Percentiles rank a stretch among this genome's conserved stretches.
These are phyloP conservation scores for Xylariaceae sp. DNA, from an alignment of 2,329 filamentous ascomycete species.

Conservation along the genomic window DNA sequence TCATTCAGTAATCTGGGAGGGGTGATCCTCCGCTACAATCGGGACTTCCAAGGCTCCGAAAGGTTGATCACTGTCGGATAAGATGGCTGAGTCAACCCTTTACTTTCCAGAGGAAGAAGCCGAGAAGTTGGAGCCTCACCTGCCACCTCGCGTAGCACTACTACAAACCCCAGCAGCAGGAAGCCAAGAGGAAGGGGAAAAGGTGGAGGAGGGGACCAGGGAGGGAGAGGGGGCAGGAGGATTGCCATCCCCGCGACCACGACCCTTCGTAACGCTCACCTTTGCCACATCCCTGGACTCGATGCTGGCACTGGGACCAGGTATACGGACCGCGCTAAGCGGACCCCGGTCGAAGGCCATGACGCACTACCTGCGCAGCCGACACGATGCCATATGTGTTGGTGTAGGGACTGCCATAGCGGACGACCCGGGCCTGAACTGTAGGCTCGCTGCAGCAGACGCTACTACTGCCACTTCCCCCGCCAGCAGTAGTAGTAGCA, in stretches of 20 bases:
- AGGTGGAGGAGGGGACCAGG: no score
- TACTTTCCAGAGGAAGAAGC: conserved; percentile 25
- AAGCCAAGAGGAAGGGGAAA: neutral
- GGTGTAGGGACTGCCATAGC: conserved; percentile 79
- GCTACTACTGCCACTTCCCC: conserved; percentile 8
- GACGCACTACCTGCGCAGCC: conserved; percentile 83
- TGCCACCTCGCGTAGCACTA: conserved; percentile 29
- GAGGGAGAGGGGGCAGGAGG: no score
- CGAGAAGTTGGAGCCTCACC: conserved; percentile 28
- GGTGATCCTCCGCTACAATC: no score
- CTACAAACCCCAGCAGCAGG: neutral
- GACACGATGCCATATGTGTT: conserved; percentile 78
- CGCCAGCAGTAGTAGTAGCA: conserved; percentile 7
- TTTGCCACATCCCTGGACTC: conserved; percentile 90
- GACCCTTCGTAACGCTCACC: conserved; percentile 64
- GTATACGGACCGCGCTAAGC: conserved; percentile 76
- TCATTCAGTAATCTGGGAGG: no score
- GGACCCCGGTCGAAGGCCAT: conserved; percentile 80
- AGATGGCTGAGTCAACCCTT: conserved; percentile 27
- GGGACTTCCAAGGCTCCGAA: no score
- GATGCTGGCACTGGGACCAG: conserved; percentile 68
- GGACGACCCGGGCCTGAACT: conserved; percentile 83
- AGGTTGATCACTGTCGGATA: neutral
- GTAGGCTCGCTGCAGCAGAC: conserved; percentile 56
- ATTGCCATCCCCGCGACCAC: conserved; percentile 7